phyloP scores from a whole-genome alignment of 768 basidiomycete genomes.

The Amanita molliuscula region DNA sequence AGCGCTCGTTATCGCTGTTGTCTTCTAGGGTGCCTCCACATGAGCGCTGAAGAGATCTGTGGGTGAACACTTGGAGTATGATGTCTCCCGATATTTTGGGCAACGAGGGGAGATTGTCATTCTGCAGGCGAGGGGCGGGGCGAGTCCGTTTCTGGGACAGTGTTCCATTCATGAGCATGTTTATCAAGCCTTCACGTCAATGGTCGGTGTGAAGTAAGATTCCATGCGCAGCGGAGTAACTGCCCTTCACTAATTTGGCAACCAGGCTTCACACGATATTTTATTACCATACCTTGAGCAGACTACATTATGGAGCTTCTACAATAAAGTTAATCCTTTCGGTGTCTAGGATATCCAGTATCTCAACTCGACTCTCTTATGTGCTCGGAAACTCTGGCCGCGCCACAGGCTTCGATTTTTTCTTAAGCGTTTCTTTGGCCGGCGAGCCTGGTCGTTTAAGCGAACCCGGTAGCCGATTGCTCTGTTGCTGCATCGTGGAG shows the following conservation, averaged over 20 bases:
- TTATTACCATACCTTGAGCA: too few species aligned
- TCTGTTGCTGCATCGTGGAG: slow-evolving; percentile 4
- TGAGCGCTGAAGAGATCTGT: slow-evolving; percentile 45
- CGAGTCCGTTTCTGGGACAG: slow-evolving; percentile 5
- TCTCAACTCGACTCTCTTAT: neutral
- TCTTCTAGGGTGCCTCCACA: slow-evolving; percentile 22
- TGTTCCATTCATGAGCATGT: slow-evolving; percentile 3
- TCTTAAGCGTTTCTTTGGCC: slow-evolving; percentile 18
- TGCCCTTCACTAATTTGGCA: slow-evolving; percentile 1
- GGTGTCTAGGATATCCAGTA: slow-evolving; percentile 9
- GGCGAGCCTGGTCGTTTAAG: slow-evolving; percentile 25
- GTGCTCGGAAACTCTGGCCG: slow-evolving; percentile 29
- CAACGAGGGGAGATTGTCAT: slow-evolving; percentile 23
- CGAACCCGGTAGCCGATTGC: slow-evolving; percentile 11
- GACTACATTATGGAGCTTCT: neutral
- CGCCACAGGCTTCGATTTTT: slow-evolving; percentile 24
- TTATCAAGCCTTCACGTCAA: neutral
- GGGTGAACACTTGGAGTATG: slow-evolving; percentile 61
- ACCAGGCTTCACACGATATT: slow-evolving; percentile 2
- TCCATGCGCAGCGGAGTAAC: slow-evolving; percentile 5
- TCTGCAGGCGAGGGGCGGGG: slow-evolving; percentile 7
- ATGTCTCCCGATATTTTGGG: slow-evolving; percentile 41
- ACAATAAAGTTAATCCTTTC: neutral
- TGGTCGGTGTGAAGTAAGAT: neutral
- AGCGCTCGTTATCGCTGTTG: slow-evolving; percentile 46